phyloP scores from a whole-genome alignment of 208 protist genomes.

The Zelonia costaricensis region DNA sequence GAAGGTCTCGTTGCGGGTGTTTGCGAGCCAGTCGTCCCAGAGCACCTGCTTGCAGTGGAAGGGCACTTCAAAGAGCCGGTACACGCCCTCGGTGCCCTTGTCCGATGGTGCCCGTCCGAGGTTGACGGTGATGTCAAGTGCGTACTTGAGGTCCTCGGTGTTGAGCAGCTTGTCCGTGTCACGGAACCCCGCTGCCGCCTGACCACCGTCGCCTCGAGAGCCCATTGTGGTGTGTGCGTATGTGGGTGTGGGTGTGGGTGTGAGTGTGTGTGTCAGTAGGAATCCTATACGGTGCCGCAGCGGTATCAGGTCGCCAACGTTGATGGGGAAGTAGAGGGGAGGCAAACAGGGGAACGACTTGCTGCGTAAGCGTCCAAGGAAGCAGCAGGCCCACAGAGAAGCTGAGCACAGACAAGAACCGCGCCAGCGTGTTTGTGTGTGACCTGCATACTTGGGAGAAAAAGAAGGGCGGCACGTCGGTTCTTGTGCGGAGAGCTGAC shows the following conservation, averaged over 20 bases:
- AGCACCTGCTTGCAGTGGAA: slow-evolving; percentile 46
- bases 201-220: slow-evolving; percentile 1
- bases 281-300: too few species aligned
- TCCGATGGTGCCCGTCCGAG: slow-evolving; percentile 32
- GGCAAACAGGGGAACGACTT: too few species aligned
- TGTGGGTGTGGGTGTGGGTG: not conserved
- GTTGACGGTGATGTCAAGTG: slow-evolving; percentile 43
- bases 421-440: too few species aligned
- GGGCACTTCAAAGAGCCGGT: slow-evolving; percentile 44
- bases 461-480: too few species aligned
- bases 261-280: too few species aligned
- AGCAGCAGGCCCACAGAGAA: too few species aligned
- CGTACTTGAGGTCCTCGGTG: slow-evolving; percentile 62
- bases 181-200: slow-evolving; percentile 4
- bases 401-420: too few species aligned
- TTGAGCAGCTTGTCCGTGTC: slow-evolving; percentile 32
- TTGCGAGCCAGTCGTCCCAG: slow-evolving; percentile 33
- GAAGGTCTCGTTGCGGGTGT: slow-evolving; percentile 35
- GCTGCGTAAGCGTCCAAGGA: too few species aligned
- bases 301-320: too few species aligned
- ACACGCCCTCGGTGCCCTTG: slow-evolving; percentile 23
- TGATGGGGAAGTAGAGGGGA: too few species aligned
- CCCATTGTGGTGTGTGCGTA: slow-evolving; percentile 5
- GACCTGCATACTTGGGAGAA: too few species aligned
- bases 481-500: too few species aligned